Base-by-base conservation (phyloP, 192 early-diverging fungal genomes). In the Gonapodya prolifera region DNA sequence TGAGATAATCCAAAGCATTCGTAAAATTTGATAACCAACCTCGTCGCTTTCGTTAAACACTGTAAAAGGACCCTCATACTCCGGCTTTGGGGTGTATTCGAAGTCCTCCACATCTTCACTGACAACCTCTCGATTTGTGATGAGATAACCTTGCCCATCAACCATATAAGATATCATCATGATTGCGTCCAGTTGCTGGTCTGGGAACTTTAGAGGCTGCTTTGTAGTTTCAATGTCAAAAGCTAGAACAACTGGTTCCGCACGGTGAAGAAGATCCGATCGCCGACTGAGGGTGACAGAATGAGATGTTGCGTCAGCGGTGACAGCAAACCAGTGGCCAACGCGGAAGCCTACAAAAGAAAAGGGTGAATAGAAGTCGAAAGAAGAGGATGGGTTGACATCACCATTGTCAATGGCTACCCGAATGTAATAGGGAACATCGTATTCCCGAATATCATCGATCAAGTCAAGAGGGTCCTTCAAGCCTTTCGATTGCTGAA, bases 161-260 rank as follows among this genome's bases (percentile, higher is more conserved):
- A 99, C 92, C 98, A 99, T 99, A 82, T 99, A 99, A 33, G 96
- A 98, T 79, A 99, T 97, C 98, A 99, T 99, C 95, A 98, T 99
- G 78, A 99, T 94, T 36, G 88, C 89, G 81, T 99, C 98, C 34
- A 91, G 90, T 1, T 83, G 70, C 0, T 95, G 87, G 78, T 98
- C 98, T 2, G 98, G 98, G 77, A 99, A 99, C 83, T 97, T 98
- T 34, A 99, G 87, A 34, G 98, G 98, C 34, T 95, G 82, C 82
- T 99, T 99, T 34, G 96, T 96, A 0, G 95, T 97, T 85, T 99
- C 98, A 76, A 99, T 99, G 86, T 98, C 96, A 80, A 96, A 99
- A 0, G 96, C 98, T 34, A 98, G 79, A 0, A 98, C 90, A 0
- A 98, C 92, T 0, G 96, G 96, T 34, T 99, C 96, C 0, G 95